phyloP scores from a whole-genome alignment of 495 filamentous ascomycete genomes.

The Aspergillus egyptiacus region DNA sequence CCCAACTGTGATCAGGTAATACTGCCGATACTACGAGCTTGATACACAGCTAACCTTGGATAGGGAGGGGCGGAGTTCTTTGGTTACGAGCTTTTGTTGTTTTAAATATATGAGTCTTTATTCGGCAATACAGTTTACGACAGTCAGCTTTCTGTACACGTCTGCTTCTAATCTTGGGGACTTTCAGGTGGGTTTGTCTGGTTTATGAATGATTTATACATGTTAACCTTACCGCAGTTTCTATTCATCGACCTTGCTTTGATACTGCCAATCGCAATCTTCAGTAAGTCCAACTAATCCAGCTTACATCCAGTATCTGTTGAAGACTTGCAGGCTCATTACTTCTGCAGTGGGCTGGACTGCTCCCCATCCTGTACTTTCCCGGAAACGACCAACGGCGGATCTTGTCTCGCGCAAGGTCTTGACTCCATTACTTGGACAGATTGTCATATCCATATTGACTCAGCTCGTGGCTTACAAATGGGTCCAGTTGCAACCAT shows the following conservation, averaged over 20 bases:
- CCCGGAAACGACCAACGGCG: constrained; percentile 81
- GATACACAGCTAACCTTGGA: not conserved
- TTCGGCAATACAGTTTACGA: constrained; percentile 98
- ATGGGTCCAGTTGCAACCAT: constrained; percentile 66
- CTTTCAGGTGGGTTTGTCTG: constrained; percentile 61
- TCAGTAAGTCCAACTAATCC: constrained; percentile 55
- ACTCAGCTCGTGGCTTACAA: constrained; percentile 70
- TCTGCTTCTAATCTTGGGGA: constrained; percentile 95
- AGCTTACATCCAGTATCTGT: not conserved
- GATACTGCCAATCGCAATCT: constrained; percentile 93
- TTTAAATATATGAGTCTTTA: constrained; percentile 99
- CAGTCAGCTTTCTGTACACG: constrained; percentile 94
- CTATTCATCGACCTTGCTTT: constrained; percentile 90
- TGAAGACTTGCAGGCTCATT: not conserved
- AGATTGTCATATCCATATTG: constrained; percentile 76
- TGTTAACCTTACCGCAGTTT: constrained; percentile 46
- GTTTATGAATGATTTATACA: not conserved
- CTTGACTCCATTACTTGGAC: constrained; percentile 80
- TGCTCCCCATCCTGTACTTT: constrained; percentile 70
- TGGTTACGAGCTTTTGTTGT: constrained; percentile 98
- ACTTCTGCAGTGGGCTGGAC: constrained; percentile 83
- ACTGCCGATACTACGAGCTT: not conserved
- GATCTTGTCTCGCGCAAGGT: constrained; percentile 92
- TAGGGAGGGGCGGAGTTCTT: constrained; percentile 85
- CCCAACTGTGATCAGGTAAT: constrained; percentile 76